A percentile compares a stretch with the other conserved stretches of the same genome.
These are phyloP conservation scores for Beauveria sp. DNA, from an alignment of 2,329 filamentous ascomycete genomes.

Conservation along the genomic window DNA sequence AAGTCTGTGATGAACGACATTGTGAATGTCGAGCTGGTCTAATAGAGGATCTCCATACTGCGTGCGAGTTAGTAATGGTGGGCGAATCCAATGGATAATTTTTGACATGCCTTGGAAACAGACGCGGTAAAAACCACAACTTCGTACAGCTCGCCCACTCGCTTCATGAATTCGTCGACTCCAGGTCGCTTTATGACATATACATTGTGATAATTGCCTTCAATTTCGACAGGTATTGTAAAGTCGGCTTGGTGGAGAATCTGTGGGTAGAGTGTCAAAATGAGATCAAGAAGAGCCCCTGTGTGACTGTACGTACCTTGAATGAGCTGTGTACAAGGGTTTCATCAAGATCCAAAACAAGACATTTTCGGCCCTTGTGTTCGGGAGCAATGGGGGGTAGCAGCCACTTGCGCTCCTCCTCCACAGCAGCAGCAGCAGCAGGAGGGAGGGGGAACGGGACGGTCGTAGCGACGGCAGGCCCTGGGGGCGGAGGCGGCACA, in stretches of 20 bases:
- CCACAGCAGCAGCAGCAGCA: conserved; percentile 33
- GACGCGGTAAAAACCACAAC: conserved; percentile 98
- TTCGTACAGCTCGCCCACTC: conserved; percentile 94
- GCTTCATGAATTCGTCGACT: conserved; percentile 97
- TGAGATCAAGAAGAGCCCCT: conserved; percentile 2
- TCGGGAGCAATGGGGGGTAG: conserved; percentile 75
- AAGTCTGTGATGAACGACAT: conserved; percentile 89
- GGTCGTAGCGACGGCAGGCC: conserved; percentile 33
- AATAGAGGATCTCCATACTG: conserved; percentile 94
- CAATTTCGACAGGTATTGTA: conserved; percentile 97
- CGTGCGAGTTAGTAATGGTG: conserved; percentile 16
- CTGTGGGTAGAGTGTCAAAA: conserved; percentile 37
- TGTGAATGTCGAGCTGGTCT: conserved; percentile 94
- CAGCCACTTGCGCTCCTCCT: conserved; percentile 54
- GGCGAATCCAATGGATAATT: no score
- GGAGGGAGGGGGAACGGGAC: conserved; percentile 33
- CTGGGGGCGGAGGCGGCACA: conserved; percentile 41
- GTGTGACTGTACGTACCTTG: conserved; percentile 55
- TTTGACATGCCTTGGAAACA: conserved; percentile 72
- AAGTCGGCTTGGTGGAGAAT: conserved; percentile 97
- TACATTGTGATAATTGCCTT: conserved; percentile 98
- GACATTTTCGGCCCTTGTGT: conserved; percentile 81
- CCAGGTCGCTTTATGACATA: conserved; percentile 99
- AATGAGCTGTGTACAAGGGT: conserved; percentile 98
- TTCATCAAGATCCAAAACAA: conserved; percentile 93